Conservation (phyloP, 371 early-diverging fungal genomes). For the Dinochytrium kinnereticum region DNA sequence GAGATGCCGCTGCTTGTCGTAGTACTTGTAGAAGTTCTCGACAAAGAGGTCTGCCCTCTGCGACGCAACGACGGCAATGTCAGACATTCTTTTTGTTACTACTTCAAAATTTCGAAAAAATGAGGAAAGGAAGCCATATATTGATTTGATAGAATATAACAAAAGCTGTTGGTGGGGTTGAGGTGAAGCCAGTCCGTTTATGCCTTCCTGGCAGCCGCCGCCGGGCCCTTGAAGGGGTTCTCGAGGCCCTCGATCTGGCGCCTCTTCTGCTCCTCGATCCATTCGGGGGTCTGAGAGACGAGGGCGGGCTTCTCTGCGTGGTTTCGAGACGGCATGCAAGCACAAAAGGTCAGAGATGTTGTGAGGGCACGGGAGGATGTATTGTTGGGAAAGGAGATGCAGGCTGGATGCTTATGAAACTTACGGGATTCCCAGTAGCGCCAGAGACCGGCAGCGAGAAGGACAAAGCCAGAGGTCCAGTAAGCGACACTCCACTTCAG, state of each 20-base stretch:
- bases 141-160: too few relatives aligned
- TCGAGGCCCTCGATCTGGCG: conserved; percentile 80
- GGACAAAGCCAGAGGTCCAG: conserved; percentile 71
- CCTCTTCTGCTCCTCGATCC: conserved; percentile 90
- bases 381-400: neutral
- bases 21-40: conserved; percentile 62
- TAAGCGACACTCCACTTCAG: conserved; percentile 73
- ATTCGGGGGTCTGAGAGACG: conserved; percentile 84
- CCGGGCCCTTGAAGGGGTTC: conserved; percentile 75
- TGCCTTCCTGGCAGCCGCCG: conserved; percentile 24
- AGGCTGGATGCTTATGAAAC: conserved; percentile 35
- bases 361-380: neutral
- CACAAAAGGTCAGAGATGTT: too few relatives aligned
- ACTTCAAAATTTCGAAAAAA: neutral
- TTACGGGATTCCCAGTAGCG: conserved; percentile 74
- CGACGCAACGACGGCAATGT: conserved; percentile 9
- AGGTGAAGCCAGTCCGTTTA: neutral
- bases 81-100: neutral
- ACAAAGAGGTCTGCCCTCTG: conserved; percentile 67
- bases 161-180: too few relatives aligned
- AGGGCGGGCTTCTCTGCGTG: conserved; percentile 67
- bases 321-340: too few relatives aligned
- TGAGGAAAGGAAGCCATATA: too few relatives aligned
- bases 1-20: conserved; percentile 67
- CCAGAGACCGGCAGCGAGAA: conserved; percentile 67